A percentile compares a stretch with the other conserved stretches of the same genome.
Evolutionary conservation across 345 rosid species (phyloP).

Genomic region (Iberis pinnata): DNA sequence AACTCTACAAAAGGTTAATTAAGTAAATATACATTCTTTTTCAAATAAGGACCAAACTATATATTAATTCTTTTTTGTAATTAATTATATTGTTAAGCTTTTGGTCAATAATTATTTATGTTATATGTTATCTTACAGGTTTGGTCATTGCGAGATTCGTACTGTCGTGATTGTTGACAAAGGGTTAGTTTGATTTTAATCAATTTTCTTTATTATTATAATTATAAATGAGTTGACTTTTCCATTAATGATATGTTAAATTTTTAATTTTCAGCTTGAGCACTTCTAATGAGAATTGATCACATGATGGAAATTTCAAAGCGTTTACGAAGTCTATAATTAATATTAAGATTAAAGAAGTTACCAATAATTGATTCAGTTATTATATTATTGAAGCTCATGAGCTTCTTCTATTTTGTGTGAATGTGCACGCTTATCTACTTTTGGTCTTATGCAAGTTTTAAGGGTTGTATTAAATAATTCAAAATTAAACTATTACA

Average conservation of each 20-base stretch:
- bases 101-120: neutral
- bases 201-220: neutral
- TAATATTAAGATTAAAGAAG: too few species aligned
- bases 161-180: slow-evolving; percentile 32
- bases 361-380: too few species aligned
- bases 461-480: neutral
- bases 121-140: slow-evolving; percentile 18
- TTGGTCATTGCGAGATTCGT: slow-evolving; percentile 30
- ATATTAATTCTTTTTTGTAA: too few species aligned
- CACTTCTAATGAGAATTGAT: slow-evolving; percentile 6
- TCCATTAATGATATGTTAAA: neutral
- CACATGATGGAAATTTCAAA: slow-evolving; percentile 11
- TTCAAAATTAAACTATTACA: neutral
- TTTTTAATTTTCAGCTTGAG: slow-evolving; percentile 16
- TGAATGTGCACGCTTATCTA: too few species aligned
- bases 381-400: too few species aligned
- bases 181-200: slow-evolving; percentile 12
- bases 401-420: too few species aligned
- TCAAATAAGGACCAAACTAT: too few species aligned
- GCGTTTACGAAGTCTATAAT: neutral
- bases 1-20: slow-evolving; percentile 29
- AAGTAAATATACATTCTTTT: too few species aligned
- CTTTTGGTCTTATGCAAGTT: too few species aligned
- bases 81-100: too few species aligned
- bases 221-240: neutral